These are phyloP conservation scores for Cordyceps cateniannulata DNA, from an alignment of 2,329 filamentous ascomycete genomes.

Conservation along the genomic window DNA sequence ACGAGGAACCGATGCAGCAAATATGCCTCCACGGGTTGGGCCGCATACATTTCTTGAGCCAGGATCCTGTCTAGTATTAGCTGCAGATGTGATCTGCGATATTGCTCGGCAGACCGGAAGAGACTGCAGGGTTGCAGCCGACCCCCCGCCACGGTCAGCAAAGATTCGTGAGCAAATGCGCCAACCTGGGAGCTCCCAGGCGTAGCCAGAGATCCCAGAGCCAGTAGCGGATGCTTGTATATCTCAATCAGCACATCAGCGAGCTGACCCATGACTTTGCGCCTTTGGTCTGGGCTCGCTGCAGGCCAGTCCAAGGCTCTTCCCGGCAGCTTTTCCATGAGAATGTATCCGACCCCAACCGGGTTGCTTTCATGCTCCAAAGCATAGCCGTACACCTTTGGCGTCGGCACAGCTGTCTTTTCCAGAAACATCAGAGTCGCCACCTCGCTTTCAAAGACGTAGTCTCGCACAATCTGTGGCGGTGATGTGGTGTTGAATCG, in stretches of 20 bases:
- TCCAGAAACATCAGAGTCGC: conserved; percentile 34
- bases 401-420: conserved; percentile 29
- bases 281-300: conserved; percentile 24
- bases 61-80: conserved; percentile 31
- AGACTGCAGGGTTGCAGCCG: conserved; percentile 27
- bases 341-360: conserved; percentile 33
- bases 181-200: conserved; percentile 24
- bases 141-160: conserved; percentile 26
- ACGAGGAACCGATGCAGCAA: conserved; percentile 36
- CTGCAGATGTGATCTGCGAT: conserved; percentile 26
- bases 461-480: conserved; percentile 24
- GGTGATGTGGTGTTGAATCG: conserved; percentile 33
- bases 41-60: conserved; percentile 29
- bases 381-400: conserved; percentile 30
- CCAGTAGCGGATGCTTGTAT: conserved; percentile 27
- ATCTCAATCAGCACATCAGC: conserved; percentile 34
- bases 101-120: conserved; percentile 27
- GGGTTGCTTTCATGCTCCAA: conserved; percentile 23
- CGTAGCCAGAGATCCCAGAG: conserved; percentile 28
- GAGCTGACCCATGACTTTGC: conserved; percentile 31
- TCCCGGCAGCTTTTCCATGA: conserved; percentile 36
- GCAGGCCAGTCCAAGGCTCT: conserved; percentile 28
- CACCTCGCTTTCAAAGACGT: conserved; percentile 33
- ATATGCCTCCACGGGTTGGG: conserved; percentile 29
- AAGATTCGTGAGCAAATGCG: conserved; percentile 31